Base-by-base conservation (phyloP, 2,329 filamentous ascomycete species). In the Coniochaeta hoffmannii region DNA sequence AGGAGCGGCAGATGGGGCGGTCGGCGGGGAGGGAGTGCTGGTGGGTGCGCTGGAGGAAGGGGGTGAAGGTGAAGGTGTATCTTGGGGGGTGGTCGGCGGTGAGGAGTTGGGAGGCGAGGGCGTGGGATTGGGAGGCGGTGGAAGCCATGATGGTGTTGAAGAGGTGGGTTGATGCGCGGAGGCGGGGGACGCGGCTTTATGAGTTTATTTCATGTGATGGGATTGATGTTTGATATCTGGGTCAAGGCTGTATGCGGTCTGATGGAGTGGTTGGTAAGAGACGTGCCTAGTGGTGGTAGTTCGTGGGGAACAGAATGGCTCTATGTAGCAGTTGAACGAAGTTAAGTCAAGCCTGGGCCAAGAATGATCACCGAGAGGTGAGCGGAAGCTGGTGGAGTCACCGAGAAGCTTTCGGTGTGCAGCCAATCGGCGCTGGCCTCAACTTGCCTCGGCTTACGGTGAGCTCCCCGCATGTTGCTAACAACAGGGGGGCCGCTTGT, bases 1-100 rank as follows among this genome's bases (percentile, higher is more conserved):
- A 97, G 58, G 91, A 86, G 68, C 89, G 90, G 77, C 94, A 97
- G 67, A 89, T 78, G 44, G 92, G 90, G 0, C 88, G 83, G 69
- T 89, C 85, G 35, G 87, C 82, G 22, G 89, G 83, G 53, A 96
- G 85, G 60, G 89, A 88, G 72, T 95, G 92, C 60, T 90, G 86
- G 72, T 94, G 91, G 62, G 88, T 91, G 59, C 85, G 78, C 61
- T 87, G 87, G 35, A 96, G 83, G 74, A 96, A 96, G 50, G 90
- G 87, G 31, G 84, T 86, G 79, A 97, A 96, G 70, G 82, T 83
- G 77, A 97, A 96, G 63, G 76, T 82, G 74, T 89, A 88, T 57
- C 69, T 64, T 4, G 77, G 19, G 17, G 49, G 76, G 4, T 78
- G 71, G 56, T 74, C 69, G 71, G 83, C 57, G 78, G 19, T 72